A percentile compares a stretch with the other conserved stretches of the same genome.
Evolutionary conservation across 768 basidiomycete species (phyloP).

Genomic region (Lactarius psammicola): DNA sequence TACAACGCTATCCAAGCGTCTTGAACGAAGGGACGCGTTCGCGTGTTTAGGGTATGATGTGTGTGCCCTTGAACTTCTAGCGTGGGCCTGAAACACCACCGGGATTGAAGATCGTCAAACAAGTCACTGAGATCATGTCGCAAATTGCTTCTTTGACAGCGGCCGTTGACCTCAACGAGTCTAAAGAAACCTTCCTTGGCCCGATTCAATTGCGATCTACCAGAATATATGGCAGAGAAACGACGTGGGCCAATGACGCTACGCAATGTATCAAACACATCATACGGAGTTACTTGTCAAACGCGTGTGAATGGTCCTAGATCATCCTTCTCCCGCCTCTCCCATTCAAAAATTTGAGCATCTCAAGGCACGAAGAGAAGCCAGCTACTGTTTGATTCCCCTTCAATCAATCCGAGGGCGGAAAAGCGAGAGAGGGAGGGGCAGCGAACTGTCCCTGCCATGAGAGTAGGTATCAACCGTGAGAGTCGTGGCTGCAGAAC

Average conservation of each 20-base stretch:
- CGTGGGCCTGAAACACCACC: slow-evolving; percentile 14
- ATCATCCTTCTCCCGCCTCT: background rate
- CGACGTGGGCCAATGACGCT: background rate
- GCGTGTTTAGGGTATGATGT: background rate
- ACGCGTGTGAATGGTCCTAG: background rate
- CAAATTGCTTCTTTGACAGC: slow-evolving; percentile 3
- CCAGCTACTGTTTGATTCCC: background rate
- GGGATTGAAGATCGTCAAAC: slow-evolving; percentile 2
- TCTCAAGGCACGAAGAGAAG: slow-evolving; percentile 1
- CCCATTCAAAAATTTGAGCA: background rate
- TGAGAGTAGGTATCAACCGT: background rate
- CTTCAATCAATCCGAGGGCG: background rate
- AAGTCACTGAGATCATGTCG: background rate
- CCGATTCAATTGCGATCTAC: slow-evolving; percentile 1
- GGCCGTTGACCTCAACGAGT: background rate
- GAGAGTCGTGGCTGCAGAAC: background rate
- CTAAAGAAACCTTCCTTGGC: background rate
- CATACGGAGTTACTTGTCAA: background rate
- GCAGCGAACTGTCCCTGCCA: background rate
- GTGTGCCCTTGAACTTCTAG: slow-evolving; percentile 14
- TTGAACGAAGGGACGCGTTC: background rate
- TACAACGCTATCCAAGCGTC: background rate
- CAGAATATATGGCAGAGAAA: background rate
- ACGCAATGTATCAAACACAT: background rate
- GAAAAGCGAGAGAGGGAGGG: background rate